Conservation (phyloP, 306 rosid species). For the Trifolium dubium region DNA sequence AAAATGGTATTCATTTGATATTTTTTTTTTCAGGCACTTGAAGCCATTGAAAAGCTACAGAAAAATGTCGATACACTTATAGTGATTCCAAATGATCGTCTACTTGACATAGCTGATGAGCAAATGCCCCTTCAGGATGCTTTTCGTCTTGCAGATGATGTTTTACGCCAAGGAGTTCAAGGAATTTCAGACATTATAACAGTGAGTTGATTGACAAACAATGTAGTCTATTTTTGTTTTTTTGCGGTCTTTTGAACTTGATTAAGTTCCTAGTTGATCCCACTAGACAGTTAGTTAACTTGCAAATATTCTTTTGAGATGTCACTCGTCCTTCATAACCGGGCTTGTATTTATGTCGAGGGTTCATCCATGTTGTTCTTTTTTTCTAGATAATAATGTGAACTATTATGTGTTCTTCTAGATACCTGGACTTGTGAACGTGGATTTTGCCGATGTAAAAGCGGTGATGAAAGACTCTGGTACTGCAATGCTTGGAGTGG, state of each 20-base stretch:
- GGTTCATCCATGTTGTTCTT: too few species aligned
- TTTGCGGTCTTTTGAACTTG: not conserved
- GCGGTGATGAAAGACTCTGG: constrained; percentile 99
- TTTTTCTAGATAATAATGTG: too few species aligned
- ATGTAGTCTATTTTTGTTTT: not conserved
- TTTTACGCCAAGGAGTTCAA: constrained; percentile 97
- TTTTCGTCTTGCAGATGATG: constrained; percentile 96
- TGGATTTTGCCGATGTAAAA: constrained; percentile 98
- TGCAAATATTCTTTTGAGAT: constrained; percentile 23
- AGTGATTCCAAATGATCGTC: constrained; percentile 95
- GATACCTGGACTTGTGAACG: constrained; percentile 99
- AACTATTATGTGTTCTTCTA: constrained; percentile 44
- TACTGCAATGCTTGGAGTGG: constrained; percentile 99
- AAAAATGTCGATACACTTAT: constrained; percentile 97
- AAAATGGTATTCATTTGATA: constrained; percentile 11
- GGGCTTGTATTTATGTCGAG: constrained; percentile 17
- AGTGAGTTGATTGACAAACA: constrained; percentile 56
- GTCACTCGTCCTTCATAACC: constrained; percentile 9
- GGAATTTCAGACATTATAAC: constrained; percentile 98
- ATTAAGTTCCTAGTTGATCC: not conserved
- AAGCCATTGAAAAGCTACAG: constrained; percentile 95
- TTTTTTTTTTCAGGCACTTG: constrained; percentile 73
- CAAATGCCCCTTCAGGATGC: constrained; percentile 99
- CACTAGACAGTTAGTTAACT: not conserved
- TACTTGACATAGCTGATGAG: constrained; percentile 97